Evolutionary conservation across 345 rosid genomes (phyloP).

Genomic region (Populus deltoides): DNA sequence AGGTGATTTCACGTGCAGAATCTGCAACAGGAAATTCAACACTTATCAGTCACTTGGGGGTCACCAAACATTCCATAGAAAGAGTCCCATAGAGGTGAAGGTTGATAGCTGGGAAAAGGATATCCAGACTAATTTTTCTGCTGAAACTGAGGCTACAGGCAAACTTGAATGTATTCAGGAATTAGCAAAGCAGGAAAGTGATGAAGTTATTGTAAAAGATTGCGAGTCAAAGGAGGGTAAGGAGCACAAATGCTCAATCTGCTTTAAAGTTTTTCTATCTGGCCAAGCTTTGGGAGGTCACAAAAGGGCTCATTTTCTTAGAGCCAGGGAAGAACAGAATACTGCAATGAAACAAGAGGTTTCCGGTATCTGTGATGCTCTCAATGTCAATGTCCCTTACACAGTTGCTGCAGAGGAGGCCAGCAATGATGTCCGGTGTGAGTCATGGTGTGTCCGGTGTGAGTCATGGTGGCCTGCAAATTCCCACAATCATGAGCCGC

Average conservation of each 20-base stretch:
- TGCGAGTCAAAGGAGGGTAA: conserved; percentile 17
- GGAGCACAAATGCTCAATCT: conserved; percentile 37
- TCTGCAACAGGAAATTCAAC: conserved; percentile 49
- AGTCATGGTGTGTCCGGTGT: conserved; percentile 19
- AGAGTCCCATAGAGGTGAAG: conserved; percentile 6
- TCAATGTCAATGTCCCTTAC: conserved; percentile 20
- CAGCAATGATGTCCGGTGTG: conserved; percentile 19
- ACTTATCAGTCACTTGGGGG: conserved; percentile 64
- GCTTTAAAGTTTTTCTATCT: conserved; percentile 37
- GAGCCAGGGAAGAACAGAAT: conserved; percentile 16
- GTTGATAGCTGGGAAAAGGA: conserved; percentile 14
- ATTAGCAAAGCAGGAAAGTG: conserved; percentile 17
- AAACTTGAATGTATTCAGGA: conserved; percentile 16
- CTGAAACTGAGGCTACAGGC: conserved; percentile 15
- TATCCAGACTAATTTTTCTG: neutral
- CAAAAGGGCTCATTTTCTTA: conserved; percentile 36
- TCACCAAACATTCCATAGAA: conserved; percentile 58
- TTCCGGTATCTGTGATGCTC: conserved; percentile 10
- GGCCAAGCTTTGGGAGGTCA: conserved; percentile 38
- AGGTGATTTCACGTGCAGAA: conserved; percentile 37
- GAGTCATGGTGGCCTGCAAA: conserved; percentile 21
- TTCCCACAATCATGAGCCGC: conserved; percentile 22
- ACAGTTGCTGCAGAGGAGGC: conserved; percentile 12
- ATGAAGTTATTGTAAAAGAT: conserved; percentile 14
- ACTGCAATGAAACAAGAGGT: conserved; percentile 11